Evolutionary conservation across 345 rosid species (phyloP), one percentile per base, ranked within the genome.

Genomic region (Reutealis trisperma): DNA sequence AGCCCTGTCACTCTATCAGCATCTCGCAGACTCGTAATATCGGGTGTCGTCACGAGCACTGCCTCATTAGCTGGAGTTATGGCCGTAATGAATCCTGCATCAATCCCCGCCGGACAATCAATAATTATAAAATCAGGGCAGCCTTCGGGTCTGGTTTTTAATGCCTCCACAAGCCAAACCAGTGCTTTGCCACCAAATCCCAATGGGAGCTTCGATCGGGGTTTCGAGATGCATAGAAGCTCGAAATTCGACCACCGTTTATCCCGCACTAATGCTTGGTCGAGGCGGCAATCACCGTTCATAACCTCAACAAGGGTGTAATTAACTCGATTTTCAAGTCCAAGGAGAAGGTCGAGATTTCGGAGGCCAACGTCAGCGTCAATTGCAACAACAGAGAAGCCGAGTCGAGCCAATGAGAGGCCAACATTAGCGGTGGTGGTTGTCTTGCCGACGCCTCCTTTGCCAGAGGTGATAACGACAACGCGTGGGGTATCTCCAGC

Each of bases 371-470:
- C 94, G 81, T 95, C 99, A 1, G 96, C 97, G 79, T 95, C 99
- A 14, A 95, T 88, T 1, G 98, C 89, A 14, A 95, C 99, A 0
- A 95, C 99, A 6, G 93, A 90, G 91, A 90, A 93, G 68, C 99
- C 99, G 42, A 92, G 88, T 37, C 98, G 94, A 59, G 98, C 99
- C 0, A 96, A 84, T 51, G 99, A 96, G 84, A 96, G 98, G 8
- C 98, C 99, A n/a, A 96, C 90, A 58, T 96, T 96, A n/a, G 99
- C 97, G 15, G 98, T 92, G 75, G 99, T 90, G 2, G 99, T 96
- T 1, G 99, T 96, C 78, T 96, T 96, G 0, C 99, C 98, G 64
- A 96, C 98, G 10, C 99, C 99, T 8, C 97, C 99, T 86, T 96
- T 96, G 2, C 99, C 99, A 64, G 99, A 96, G 71, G 98, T 96